Base-by-base conservation (phyloP, 2,329 filamentous ascomycete genomes). In the Didymella sp. region DNA sequence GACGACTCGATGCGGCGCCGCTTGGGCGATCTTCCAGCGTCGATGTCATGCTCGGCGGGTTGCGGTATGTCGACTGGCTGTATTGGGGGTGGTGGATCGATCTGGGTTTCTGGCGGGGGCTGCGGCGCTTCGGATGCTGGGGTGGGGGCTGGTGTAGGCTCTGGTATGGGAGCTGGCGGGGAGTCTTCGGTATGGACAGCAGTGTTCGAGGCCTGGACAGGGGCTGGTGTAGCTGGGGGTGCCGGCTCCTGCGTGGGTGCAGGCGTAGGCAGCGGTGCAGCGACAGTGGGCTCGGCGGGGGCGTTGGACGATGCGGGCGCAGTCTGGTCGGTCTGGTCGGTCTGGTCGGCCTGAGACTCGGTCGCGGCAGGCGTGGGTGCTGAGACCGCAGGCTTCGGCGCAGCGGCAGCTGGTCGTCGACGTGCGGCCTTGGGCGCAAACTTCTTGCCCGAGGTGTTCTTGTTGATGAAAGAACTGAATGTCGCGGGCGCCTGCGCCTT, bases 391-490 rank as follows among this genome's bases (percentile, higher is more conserved):
- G 38, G 38, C 38, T 24, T 24, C 19, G 38, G 12, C 6, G 38
- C 53, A 21, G 69, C 58, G 7, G 71, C 68, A 22, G 72, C 73
- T 41, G 80, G 77, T 27, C 80, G 74, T 47, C 80, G 77, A 37
- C 74, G 73, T 27, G 76, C 73, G 44, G 75, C 78, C 62, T 82
- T 82, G 35, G 81, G 81, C 4, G 78, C 79, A 56, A 81, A 77
- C 65, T 79, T 80, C 64, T 79, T 81, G 68, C 77, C 77, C 17
- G 78, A 76, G 54, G 77, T 76, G 59, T 78, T 76, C 74, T 74
- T 73, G 54, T 73, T 73, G 56, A 73, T 70, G 57, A 71, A 74
- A 37, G 69, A 67, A 54, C 62, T 70, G 37, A 68, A 69, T 5
- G 63, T 65, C 19, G 55, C 55, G 6, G 67, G 61, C 7, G 63